These are phyloP conservation scores for Musa acuminata DNA, from an alignment of 176 grass and related monocot species.

Conservation along the genomic window DNA sequence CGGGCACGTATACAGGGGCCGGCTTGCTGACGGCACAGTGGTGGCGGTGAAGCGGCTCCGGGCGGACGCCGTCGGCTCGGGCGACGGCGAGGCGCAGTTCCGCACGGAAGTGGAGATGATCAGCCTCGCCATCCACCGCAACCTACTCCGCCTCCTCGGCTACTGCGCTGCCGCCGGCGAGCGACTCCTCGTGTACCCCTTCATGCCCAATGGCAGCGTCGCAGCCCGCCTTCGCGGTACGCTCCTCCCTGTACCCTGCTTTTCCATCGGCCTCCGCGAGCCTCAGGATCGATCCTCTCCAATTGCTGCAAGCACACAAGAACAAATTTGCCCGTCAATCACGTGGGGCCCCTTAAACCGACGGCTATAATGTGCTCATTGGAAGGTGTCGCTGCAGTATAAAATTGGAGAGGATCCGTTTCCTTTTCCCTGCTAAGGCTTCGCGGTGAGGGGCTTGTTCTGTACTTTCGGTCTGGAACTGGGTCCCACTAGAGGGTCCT, in stretches of 20 bases:
- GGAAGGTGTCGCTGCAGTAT: background rate
- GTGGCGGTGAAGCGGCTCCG: constrained; percentile 90
- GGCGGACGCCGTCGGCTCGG: constrained; percentile 51
- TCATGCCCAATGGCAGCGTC: constrained; percentile 93
- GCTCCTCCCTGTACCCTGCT: background rate
- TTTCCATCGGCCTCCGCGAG: too few species aligned
- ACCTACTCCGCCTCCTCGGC: constrained; percentile 73
- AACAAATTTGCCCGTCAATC: background rate
- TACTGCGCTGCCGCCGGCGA: constrained; percentile 66
- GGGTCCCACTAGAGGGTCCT: background rate
- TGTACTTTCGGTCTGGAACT: background rate
- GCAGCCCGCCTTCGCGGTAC: constrained; percentile 66
- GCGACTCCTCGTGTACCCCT: constrained; percentile 85
- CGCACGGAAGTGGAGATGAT: constrained; percentile 93
- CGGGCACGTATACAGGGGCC: constrained; percentile 77
- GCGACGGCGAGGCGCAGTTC: constrained; percentile 68
- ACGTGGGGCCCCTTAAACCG: background rate
- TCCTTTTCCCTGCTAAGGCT: background rate
- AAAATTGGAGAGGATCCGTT: background rate
- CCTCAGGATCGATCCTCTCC: too few species aligned
- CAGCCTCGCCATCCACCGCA: constrained; percentile 86
- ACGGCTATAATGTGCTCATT: background rate
- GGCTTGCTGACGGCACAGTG: constrained; percentile 41
- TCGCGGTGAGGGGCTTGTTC: too few species aligned
- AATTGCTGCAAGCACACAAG: too few species aligned